Conservation (phyloP, 495 filamentous ascomycete species). For the Annulohypoxylon maeteangense region DNA sequence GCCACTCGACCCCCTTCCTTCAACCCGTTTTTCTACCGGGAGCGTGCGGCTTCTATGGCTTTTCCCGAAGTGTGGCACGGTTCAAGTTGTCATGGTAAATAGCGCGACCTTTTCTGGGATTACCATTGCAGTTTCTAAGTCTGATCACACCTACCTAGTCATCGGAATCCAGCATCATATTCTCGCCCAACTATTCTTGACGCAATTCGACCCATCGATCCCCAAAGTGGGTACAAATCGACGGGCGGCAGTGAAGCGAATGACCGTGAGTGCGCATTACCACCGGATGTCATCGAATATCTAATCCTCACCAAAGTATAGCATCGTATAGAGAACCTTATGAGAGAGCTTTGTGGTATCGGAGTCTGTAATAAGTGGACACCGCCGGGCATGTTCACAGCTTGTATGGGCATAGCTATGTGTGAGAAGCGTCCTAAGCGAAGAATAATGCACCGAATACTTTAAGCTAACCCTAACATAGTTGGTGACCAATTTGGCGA, state of each 20-base stretch:
- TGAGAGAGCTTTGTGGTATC: conserved; percentile 63
- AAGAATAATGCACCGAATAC: not conserved
- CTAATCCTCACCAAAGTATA: conserved; percentile 28
- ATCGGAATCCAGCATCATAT: conserved; percentile 66
- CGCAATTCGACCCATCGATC: conserved; percentile 56
- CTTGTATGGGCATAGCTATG: conserved; percentile 63
- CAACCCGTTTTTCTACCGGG: conserved; percentile 51
- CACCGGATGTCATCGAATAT: not conserved
- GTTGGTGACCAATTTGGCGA: conserved; percentile 60
- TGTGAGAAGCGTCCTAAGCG: conserved; percentile 51
- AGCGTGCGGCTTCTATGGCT: conserved; percentile 28
- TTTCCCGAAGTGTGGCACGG: conserved; percentile 62
- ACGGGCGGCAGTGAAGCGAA: conserved; percentile 44
- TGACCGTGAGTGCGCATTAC: conserved; percentile 44
- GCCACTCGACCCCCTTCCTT: conserved; percentile 49
- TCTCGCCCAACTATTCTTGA: conserved; percentile 60
- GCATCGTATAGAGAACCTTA: conserved; percentile 55
- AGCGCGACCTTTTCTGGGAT: not conserved
- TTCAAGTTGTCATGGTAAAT: conserved; percentile 60
- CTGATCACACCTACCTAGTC: conserved; percentile 47
- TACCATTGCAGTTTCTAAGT: not conserved
- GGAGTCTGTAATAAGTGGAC: conserved; percentile 61
- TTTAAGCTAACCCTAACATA: conserved; percentile 38
- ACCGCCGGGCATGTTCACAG: conserved; percentile 65
- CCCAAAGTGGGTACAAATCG: conserved; percentile 49